Evolutionary conservation across 805 yeast genomes (phyloP).

Genomic region (Zygotorulaspora florentina): DNA sequence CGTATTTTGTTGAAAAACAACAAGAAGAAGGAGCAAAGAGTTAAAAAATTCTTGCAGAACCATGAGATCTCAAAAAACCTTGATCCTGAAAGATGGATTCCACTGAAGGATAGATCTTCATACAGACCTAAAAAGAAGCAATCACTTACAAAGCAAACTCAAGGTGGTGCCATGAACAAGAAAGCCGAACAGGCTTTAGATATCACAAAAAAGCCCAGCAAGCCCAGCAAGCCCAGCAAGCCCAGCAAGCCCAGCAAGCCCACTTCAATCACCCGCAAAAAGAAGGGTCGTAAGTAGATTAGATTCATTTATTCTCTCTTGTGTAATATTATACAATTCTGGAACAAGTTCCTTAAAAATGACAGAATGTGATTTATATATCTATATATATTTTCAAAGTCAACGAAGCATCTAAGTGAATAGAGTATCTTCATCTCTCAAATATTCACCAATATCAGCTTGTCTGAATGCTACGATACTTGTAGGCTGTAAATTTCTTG

Average conservation of each 20-base stretch:
- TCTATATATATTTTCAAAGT: not conserved
- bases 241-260: slow-evolving; percentile 12
- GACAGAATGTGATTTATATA: not conserved
- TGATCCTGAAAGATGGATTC: slow-evolving; percentile 87
- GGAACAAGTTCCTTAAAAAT: not conserved
- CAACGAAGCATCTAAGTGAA: slow-evolving; percentile 52
- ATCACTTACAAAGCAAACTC: slow-evolving; percentile 47
- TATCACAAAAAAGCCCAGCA: slow-evolving; percentile 25
- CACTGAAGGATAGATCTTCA: slow-evolving; percentile 76
- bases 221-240: no score
- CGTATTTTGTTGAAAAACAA: slow-evolving; percentile 27
- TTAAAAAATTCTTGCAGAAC: slow-evolving; percentile 20
- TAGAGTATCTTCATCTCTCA: slow-evolving; percentile 95
- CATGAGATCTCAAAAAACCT: slow-evolving; percentile 37
- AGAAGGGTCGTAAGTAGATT: slow-evolving; percentile 26
- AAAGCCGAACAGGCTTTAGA: slow-evolving; percentile 33
- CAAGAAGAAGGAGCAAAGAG: slow-evolving; percentile 20
- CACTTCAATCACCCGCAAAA: slow-evolving; percentile 7
- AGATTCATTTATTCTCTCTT: not conserved
- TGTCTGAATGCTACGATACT: slow-evolving; percentile 95
- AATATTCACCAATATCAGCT: slow-evolving; percentile 94
- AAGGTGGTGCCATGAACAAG: slow-evolving; percentile 55
- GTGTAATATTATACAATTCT: slow-evolving; percentile 9
- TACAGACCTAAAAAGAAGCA: slow-evolving; percentile 70
- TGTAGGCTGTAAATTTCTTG: slow-evolving; percentile 85